Evolutionary conservation across 2,329 filamentous ascomycete species (phyloP), one percentile per base, ranked within the genome.

Genomic region (Fusarium mexicanum): DNA sequence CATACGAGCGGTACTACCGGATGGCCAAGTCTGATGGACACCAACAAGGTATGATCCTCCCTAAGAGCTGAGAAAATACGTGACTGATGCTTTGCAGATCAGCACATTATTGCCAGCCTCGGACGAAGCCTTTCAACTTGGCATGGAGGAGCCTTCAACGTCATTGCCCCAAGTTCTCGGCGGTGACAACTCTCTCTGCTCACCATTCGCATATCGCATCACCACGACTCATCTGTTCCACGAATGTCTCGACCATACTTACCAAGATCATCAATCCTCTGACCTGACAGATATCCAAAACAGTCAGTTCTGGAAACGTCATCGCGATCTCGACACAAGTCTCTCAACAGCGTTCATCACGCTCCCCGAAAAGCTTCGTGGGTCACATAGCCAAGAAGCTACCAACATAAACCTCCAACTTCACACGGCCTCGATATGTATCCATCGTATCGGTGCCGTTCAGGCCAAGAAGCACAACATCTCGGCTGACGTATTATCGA

Each of bases 1-100:
- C 95, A 95, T 81, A 91, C 93, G 5, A 95, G 92, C 78, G 93
- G 95, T 51, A 94, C 93, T 20, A 96, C 94, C 7, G 94, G 94
- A 4, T 97, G 95, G 95, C 94, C 95, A 0, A 91, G 93, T 85
- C 85, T 90, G 17, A 90, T 97, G 47, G 92, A 97, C 73, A 89
- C 93, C 71, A 85, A 84, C 79, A 93, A 95, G 29, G 48, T 51
- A 33, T 20, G 48, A 24, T 5, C 29, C 20, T 3, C 8, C 4
- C 3, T 24, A 5, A 10, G 22, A 24, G 17, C 6, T 11, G 31
- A 33, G 8, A 35, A 8, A 2, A 7, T 24, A 14, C 48, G 6
- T 14, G 43, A 75, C 46, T 73, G 40, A 51, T 4, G 8, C 22
- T 29, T 78, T 57, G 35, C 47, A 85, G 91, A 90, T 95, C 61